Evolutionary conservation across 192 early-diverging fungal species (phyloP).

Genomic region (Phlyctochytrium bullatum): DNA sequence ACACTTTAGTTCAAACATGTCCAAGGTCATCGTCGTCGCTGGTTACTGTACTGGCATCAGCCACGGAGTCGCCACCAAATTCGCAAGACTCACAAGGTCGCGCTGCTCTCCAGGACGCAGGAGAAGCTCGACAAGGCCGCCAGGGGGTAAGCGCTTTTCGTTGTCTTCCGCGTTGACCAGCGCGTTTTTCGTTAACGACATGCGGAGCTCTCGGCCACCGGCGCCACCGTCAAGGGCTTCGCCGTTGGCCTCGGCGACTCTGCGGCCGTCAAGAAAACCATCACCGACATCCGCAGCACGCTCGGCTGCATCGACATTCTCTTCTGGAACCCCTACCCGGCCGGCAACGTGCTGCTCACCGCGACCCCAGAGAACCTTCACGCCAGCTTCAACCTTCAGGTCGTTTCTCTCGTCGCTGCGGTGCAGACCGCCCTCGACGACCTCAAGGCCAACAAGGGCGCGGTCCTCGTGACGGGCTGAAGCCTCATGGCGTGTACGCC

Average conservation of each 20-base stretch:
- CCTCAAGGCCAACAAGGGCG: conserved; percentile 19
- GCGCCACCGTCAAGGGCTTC: conserved; percentile 28
- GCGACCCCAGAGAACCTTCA: not conserved
- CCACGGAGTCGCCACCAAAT: conserved; percentile 21
- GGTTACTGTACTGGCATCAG: conserved; percentile 33
- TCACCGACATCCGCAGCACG: conserved; percentile 10
- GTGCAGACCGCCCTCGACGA: conserved; percentile 17
- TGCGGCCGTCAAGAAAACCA: not conserved
- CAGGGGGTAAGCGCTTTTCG: not conserved
- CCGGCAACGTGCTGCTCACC: not conserved
- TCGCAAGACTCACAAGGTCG: conserved; percentile 23
- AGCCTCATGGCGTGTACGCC: too few species aligned
- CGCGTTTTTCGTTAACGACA: not conserved
- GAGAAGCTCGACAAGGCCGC: conserved; percentile 26
- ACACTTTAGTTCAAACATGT: too few species aligned
- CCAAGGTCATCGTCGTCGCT: conserved; percentile 17
- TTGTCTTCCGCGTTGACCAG: not conserved
- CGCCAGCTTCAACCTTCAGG: conserved; percentile 4
- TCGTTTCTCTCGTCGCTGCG: conserved; percentile 11
- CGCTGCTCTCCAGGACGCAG: conserved; percentile 31
- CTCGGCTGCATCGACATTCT: conserved; percentile 17
- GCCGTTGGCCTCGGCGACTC: conserved; percentile 24
- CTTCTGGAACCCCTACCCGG: conserved; percentile 18
- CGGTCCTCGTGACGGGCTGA: conserved; percentile 35
- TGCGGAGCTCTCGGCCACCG: conserved; percentile 10